phyloP scores from a whole-genome alignment of 495 filamentous ascomycete species.

The Sphaerosporella brunnea region DNA sequence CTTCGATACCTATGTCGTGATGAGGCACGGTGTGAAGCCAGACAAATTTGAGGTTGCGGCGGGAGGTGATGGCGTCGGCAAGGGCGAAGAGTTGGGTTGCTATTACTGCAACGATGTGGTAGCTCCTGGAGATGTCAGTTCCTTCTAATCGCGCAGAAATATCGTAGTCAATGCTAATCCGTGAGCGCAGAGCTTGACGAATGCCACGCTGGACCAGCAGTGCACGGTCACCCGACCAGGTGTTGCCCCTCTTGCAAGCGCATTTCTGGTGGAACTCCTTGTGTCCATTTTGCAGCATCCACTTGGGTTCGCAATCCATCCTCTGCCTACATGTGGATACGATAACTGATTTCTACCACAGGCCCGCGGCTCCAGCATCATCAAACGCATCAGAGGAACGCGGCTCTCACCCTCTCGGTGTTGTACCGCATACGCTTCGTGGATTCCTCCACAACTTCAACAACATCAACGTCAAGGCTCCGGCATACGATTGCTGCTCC shows the following conservation, averaged over 20 bases:
- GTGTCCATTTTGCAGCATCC: constrained; percentile 80
- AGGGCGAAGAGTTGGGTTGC: constrained; percentile 59
- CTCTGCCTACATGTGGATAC: too few relatives aligned
- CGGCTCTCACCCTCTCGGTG: constrained; percentile 60
- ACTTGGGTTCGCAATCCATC: constrained; percentile 28
- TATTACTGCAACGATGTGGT: constrained; percentile 99
- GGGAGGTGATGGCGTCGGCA: constrained; percentile 17
- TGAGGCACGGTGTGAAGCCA: constrained; percentile 64
- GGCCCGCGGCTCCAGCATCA: constrained; percentile 25
- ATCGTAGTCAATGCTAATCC: constrained; percentile 28
- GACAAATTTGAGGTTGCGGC: constrained; percentile 17
- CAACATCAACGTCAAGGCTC: constrained; percentile 63
- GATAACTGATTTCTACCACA: constrained; percentile 5
- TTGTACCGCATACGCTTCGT: constrained; percentile 82
- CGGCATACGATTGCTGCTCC: constrained; percentile 76
- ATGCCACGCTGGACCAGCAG: constrained; percentile 90
- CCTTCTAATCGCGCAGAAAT: background rate
- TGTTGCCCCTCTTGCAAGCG: constrained; percentile 78
- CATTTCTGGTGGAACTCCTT: constrained; percentile 77
- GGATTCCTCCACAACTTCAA: constrained; percentile 77
- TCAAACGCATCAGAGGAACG: constrained; percentile 28
- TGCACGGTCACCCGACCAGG: constrained; percentile 94
- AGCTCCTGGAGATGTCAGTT: constrained; percentile 74
- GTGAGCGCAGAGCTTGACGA: constrained; percentile 60
- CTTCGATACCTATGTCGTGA: constrained; percentile 91